Base-by-base conservation (phyloP, 2,329 filamentous ascomycete genomes). In the Waltergamsia citrina region DNA sequence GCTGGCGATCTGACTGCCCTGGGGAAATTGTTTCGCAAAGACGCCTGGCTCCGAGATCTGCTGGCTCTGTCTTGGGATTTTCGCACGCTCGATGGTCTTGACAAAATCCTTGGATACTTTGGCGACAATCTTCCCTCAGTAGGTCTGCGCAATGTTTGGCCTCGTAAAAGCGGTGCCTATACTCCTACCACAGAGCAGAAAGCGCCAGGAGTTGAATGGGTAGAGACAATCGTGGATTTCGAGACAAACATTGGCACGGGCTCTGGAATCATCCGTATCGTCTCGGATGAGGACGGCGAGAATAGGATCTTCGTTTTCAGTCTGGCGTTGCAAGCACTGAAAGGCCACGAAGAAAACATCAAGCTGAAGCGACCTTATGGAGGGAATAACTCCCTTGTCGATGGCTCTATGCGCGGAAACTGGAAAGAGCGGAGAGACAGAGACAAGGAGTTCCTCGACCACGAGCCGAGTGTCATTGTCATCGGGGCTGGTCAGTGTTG, bases 401-500 rank as follows among this genome's bases (percentile, higher is more conserved):
- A 51, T 12, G 57, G 41, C 10, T 26, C 34, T 0, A 28, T 31
- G 1, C 38, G 41, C 14, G 48, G 42, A 10, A 35, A 35, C 6
- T 44, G 40, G 38, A 30, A 57, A 5, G 59, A 43, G 29, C 35
- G 36, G 54, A 22, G 42, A 24, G 31, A 51, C 16, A 49, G 35
- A 9, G 35, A 44, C 29, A 34, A 38, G 7, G 38, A 46, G 14
- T 43, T 46, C 4, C 9, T 39, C 2, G 38, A 57, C 11, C 45
- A 51, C 11, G 57, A 65, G 21, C 54, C 59, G 1, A 48, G 47
- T 8, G 56, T 62, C 2, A 36, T 67, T 25, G 52, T 65, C 21
- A 44, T 65, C 29, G 62, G 62, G 22, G 35, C 35, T 11, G 35
- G 35, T 29, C 10, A 11, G 27, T 29, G 27, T 7, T 29, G 27